These are phyloP conservation scores for Gnomoniopsis smithogilvyi DNA, from an alignment of 2,329 filamentous ascomycete genomes.

Conservation along the genomic window DNA sequence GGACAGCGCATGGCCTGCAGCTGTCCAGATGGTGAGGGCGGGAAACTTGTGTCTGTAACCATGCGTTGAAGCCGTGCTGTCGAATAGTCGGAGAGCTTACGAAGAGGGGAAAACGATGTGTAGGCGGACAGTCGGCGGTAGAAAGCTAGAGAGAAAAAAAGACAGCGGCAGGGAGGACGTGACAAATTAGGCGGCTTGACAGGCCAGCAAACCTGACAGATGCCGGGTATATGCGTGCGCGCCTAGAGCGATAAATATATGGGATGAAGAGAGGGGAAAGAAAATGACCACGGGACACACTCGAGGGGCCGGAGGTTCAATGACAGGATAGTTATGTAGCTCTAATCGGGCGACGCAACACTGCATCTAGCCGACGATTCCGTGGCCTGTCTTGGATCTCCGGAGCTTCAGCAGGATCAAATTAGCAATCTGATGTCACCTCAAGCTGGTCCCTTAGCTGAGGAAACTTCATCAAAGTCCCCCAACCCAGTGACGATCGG, in stretches of 20 bases:
- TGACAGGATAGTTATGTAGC: background rate
- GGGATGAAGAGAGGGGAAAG: background rate
- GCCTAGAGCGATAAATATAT: background rate
- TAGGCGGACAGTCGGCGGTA: no score
- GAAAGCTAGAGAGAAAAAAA: conserved; percentile 18
- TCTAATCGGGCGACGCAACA: background rate
- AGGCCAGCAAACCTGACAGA: background rate
- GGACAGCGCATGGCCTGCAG: conserved; percentile 21
- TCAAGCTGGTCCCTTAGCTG: background rate
- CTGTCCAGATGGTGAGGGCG: conserved; percentile 14
- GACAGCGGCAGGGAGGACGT: background rate
- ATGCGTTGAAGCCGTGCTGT: background rate
- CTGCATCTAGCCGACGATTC: background rate
- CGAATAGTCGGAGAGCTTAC: background rate
- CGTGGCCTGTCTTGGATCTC: background rate
- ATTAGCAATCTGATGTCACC: background rate
- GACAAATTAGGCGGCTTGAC: background rate
- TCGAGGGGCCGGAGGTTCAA: background rate
- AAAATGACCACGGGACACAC: background rate
- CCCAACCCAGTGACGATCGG: background rate
- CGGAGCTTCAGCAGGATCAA: background rate
- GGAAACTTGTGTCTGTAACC: conserved; percentile 12
- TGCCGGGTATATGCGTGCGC: background rate
- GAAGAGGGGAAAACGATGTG: background rate
- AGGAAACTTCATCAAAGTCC: background rate